These are phyloP conservation scores for Xylaria sp. DNA, from an alignment of 2,329 filamentous ascomycete species.

Conservation along the genomic window DNA sequence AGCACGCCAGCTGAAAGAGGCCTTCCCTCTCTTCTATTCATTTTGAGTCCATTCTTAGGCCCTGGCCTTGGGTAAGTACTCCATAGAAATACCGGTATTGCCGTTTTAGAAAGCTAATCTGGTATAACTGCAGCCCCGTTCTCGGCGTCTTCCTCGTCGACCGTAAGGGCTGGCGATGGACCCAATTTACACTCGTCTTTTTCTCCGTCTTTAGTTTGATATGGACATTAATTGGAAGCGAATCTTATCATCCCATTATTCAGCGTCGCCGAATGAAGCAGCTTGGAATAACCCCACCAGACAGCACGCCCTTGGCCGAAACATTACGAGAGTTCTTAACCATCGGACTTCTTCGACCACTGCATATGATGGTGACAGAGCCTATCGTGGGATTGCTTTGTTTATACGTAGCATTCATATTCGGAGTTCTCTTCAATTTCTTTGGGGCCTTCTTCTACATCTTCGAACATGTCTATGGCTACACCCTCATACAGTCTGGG, in stretches of 20 bases:
- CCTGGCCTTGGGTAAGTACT: slow-evolving; percentile 61
- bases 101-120: neutral
- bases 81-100: neutral
- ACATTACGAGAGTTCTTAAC: slow-evolving; percentile 53
- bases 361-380: slow-evolving; percentile 70
- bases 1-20: slow-evolving; percentile 54
- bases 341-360: slow-evolving; percentile 60
- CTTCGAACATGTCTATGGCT: slow-evolving; percentile 59
- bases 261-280: slow-evolving; percentile 54
- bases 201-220: slow-evolving; percentile 54
- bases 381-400: slow-evolving; percentile 69
- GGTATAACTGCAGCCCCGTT: slow-evolving; percentile 52
- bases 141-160: slow-evolving; percentile 61
- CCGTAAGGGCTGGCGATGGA: slow-evolving; percentile 64
- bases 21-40: slow-evolving; percentile 57
- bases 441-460: slow-evolving; percentile 63
- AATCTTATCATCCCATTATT: slow-evolving; percentile 68
- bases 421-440: slow-evolving; percentile 64
- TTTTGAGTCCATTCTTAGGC: slow-evolving; percentile 64
- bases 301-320: slow-evolving; percentile 40
- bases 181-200: slow-evolving; percentile 62
- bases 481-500: slow-evolving; percentile 56
- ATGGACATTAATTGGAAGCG: slow-evolving; percentile 57
- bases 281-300: slow-evolving; percentile 48
- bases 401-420: slow-evolving; percentile 62